A percentile compares a stretch with the other conserved stretches of the same genome.
Evolutionary conservation across 129 eudicot genomes (phyloP).

Genomic region (Helianthus annuus): DNA sequence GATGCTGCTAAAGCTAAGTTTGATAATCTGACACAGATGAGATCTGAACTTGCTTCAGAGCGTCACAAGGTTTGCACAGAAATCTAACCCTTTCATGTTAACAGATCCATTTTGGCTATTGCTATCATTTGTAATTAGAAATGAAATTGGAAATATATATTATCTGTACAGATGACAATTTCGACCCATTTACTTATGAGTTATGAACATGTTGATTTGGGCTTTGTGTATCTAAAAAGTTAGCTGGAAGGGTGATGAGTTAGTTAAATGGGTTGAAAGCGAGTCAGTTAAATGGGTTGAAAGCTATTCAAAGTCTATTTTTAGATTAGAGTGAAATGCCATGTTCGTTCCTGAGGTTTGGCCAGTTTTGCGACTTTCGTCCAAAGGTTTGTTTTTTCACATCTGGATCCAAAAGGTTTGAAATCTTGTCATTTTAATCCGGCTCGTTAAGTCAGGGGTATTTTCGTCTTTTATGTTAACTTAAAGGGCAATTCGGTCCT

Average conservation of each 20-base stretch:
- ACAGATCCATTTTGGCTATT: neutral
- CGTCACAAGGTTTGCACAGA: slow-evolving; percentile 46
- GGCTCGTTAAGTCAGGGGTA: no score
- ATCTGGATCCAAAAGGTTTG: no score
- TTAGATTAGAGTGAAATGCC: neutral
- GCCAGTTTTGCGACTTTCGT: no score
- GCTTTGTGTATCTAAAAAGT: neutral
- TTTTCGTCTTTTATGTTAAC: no score
- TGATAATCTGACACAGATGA: slow-evolving; percentile 41
- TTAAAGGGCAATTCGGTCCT: no score
- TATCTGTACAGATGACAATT: neutral
- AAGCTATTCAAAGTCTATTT: neutral
- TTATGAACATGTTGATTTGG: neutral
- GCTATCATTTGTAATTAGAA: neutral
- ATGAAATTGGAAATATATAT: no score
- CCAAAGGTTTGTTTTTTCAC: no score
- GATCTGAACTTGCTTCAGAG: slow-evolving; percentile 51
- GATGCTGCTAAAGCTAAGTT: slow-evolving; percentile 61
- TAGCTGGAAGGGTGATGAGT: neutral
- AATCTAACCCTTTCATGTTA: slow-evolving; percentile 14
- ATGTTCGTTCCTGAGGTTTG: no score
- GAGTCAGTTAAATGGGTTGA: neutral
- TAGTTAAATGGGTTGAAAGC: no score
- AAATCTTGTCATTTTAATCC: no score
- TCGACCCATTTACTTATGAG: neutral